phyloP scores from a whole-genome alignment of 139 green algal species.

The Chlorella sp. region DNA sequence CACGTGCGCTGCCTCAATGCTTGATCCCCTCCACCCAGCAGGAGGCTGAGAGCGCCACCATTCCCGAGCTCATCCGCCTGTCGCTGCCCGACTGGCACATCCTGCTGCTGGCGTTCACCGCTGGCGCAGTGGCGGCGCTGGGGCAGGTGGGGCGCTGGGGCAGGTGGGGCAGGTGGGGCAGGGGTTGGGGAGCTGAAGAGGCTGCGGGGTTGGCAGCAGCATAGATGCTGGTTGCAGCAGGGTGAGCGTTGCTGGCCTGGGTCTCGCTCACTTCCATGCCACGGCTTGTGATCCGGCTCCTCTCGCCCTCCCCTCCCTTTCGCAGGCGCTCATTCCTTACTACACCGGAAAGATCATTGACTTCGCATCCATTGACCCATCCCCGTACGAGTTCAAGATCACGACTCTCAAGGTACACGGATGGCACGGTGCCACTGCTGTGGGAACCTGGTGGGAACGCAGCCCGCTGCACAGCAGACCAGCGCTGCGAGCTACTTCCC shows the following conservation, averaged over 20 bases:
- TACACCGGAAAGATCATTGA: conserved; percentile 82
- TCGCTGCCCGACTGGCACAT: conserved; percentile 58
- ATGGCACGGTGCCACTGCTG: too few species aligned
- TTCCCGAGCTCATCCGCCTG: conserved; percentile 60
- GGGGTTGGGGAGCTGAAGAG: too few species aligned
- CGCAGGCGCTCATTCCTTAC: conserved; percentile 78
- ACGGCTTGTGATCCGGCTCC: too few species aligned
- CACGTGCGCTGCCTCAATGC: neutral
- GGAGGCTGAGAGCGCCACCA: conserved; percentile 41
- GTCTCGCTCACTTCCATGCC: too few species aligned
- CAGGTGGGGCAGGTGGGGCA: too few species aligned
- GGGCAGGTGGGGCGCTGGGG: conserved; percentile 28
- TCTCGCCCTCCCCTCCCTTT: too few species aligned
- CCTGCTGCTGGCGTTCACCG: conserved; percentile 61
- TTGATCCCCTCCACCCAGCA: neutral
- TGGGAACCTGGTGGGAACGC: too few species aligned
- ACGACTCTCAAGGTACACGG: conserved; percentile 48
- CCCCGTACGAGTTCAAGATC: conserved; percentile 51
- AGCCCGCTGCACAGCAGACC: too few species aligned
- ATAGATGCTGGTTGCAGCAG: too few species aligned
- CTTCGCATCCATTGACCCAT: conserved; percentile 76
- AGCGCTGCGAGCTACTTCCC: too few species aligned
- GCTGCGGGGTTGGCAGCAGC: too few species aligned
- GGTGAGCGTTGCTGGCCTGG: too few species aligned
- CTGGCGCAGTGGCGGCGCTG: conserved; percentile 67